Conservation (phyloP, 1,284 basidiomycete genomes). For the Chalciporus sp. region DNA sequence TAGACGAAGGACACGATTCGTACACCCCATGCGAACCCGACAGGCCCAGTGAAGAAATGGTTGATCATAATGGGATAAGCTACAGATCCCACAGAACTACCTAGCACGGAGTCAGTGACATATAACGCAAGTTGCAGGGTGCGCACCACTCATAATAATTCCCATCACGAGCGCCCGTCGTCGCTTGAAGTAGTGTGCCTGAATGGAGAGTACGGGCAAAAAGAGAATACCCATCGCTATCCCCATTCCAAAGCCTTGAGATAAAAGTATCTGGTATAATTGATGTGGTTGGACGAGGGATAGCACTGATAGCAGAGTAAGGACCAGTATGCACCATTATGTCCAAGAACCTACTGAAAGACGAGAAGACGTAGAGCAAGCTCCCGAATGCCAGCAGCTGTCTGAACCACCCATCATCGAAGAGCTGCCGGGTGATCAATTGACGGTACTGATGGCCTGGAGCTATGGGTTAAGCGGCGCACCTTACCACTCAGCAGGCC, state of each 20-base stretch:
- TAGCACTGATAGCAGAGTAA: constrained; percentile 7
- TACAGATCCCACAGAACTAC: constrained; percentile 35
- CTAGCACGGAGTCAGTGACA: constrained; percentile 1
- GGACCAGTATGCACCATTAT: no score
- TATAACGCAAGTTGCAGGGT: no score
- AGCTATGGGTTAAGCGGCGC: background rate
- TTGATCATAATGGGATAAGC: constrained; percentile 43
- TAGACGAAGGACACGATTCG: constrained; percentile 20
- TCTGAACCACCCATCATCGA: constrained; percentile 31
- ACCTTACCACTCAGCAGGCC: constrained; percentile 31
- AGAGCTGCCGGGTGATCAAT: constrained; percentile 17
- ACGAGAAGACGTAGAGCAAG: constrained; percentile 19
- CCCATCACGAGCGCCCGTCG: constrained; percentile 41
- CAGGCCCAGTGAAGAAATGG: constrained; percentile 30
- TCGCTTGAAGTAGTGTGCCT: constrained; percentile 36
- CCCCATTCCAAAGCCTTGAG: constrained; percentile 38
- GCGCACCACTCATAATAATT: constrained; percentile 27
- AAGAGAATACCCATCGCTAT: constrained; percentile 38
- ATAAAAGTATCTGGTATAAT: constrained; percentile 33
- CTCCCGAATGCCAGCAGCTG: constrained; percentile 15
- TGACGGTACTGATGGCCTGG: background rate
- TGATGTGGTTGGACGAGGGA: constrained; percentile 27
- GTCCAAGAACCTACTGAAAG: background rate
- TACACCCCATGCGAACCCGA: constrained; percentile 37
- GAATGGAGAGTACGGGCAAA: constrained; percentile 33